Evolutionary conservation across 2,329 filamentous ascomycete genomes (phyloP), one percentile per base, ranked within the genome.

Genomic region (Pseudocercospora musae): DNA sequence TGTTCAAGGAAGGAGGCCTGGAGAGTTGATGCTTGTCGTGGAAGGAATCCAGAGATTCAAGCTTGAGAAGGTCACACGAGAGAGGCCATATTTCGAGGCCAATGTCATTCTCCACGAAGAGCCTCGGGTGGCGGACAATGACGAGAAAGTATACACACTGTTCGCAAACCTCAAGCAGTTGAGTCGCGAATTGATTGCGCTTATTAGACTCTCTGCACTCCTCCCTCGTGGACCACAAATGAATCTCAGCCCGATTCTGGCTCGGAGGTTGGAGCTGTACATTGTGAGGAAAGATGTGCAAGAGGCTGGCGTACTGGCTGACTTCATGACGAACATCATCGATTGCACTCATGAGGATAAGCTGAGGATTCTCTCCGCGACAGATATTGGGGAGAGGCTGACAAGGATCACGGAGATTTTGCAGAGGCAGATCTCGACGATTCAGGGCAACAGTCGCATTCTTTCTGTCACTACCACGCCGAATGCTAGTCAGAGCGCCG

Each of bases 311-410:
- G 80, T 87, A 8, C 82, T 99, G 9, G 94, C 95, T 6, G 95
- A 99, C 75, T 98, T 98, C 75, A 97, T 99, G 92, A 89, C 92
- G 42, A 96, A 96, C 73, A 85, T 98, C 23, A 86, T 96, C 2
- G 92, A 96, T 66, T 88, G 90, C 56, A 89, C 87, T 9, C 90
- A 96, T 66, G 92, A 96, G 75, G 95, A 99, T 74, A 97, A 96
- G 76, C 82, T 99, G 58, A 87, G 90, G 60, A 86, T 99, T 15
- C 81, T 99, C 37, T 86, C 91, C n/a, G 87, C 92, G 0, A 78
- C 96, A 4, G 87, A 93, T 70, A 82, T 95, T 52, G 90, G 90
- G 69, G 86, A 89, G 52, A 85, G 95, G 40, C 82, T 98, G 58
- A 86, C 89, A 66, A 89, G 88, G 70, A 92, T 96, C 15, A 89